phyloP scores from a whole-genome alignment of 148 eudicot species.

The Spergularia marina region DNA sequence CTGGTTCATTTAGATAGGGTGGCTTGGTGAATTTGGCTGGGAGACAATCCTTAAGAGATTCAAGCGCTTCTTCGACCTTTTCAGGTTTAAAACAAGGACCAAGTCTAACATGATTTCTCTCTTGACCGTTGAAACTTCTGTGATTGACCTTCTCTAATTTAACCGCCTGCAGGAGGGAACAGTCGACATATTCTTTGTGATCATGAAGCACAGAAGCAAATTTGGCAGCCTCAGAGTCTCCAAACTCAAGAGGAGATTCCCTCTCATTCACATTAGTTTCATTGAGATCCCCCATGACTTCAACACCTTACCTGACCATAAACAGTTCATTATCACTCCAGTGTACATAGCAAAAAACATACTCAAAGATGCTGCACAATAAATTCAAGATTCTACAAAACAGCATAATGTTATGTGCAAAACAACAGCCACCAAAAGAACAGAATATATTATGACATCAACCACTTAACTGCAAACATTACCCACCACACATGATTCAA shows the following conservation, averaged over 20 bases:
- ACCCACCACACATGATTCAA: conserved; percentile 51
- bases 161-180: conserved; percentile 22
- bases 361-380: too few species aligned
- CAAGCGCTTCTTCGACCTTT: conserved; percentile 19
- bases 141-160: conserved; percentile 1
- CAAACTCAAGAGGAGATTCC: conserved; percentile 56
- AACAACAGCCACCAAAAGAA: conserved; percentile 50
- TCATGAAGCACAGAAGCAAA: conserved; percentile 10
- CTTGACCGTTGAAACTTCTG: conserved; percentile 7
- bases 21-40: conserved; percentile 23
- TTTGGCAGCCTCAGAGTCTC: conserved; percentile 27
- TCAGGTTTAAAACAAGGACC: conserved; percentile 30
- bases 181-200: conserved; percentile 12
- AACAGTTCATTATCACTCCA: too few species aligned
- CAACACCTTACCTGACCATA: too few species aligned
- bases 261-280: conserved; percentile 45
- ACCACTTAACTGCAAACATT: conserved; percentile 49
- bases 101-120: conserved; percentile 15
- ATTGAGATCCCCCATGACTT: conserved; percentile 59
- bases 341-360: too few species aligned
- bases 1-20: conserved; percentile 24
- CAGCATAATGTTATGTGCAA: too few species aligned
- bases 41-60: conserved; percentile 22
- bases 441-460: conserved; percentile 46
- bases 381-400: too few species aligned